Evolutionary conservation across 225 moss, liverwort and hornwort genomes (phyloP).

Genomic region (Marchantia paleacea): DNA sequence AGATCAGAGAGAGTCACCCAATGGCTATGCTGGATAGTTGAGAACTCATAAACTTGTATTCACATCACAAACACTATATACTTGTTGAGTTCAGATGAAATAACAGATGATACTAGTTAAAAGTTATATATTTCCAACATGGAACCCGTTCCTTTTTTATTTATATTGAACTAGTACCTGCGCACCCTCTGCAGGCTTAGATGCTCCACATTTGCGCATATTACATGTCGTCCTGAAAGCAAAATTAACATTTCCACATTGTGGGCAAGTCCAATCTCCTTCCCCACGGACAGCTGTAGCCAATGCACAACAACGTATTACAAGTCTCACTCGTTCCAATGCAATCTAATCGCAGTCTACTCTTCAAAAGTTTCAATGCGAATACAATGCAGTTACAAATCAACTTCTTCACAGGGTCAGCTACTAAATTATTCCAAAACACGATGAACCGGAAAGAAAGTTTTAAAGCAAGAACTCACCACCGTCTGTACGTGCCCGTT

Average conservation of each 20-base stretch:
- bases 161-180: constrained; percentile 49
- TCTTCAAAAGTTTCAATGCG: too few relatives aligned
- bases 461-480: constrained; percentile 7
- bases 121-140: too few relatives aligned
- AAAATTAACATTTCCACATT: constrained; percentile 98
- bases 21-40: too few relatives aligned
- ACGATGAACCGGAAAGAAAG: neutral
- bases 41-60: too few relatives aligned
- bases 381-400: too few relatives aligned
- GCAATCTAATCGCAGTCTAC: too few relatives aligned
- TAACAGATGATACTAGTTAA: too few relatives aligned
- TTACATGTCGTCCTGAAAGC: constrained; percentile 99
- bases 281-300: constrained; percentile 74
- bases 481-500: constrained; percentile 52
- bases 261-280: constrained; percentile 99
- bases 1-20: too few relatives aligned
- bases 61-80: too few relatives aligned
- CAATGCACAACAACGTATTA: neutral
- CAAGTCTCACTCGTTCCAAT: neutral
- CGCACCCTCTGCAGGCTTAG: constrained; percentile 81
- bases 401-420: neutral
- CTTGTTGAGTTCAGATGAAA: too few relatives aligned
- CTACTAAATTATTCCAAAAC: neutral
- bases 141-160: too few relatives aligned
- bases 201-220: constrained; percentile 97